phyloP scores from a whole-genome alignment of 1,284 basidiomycete species.

The Cryptococcus sp. region DNA sequence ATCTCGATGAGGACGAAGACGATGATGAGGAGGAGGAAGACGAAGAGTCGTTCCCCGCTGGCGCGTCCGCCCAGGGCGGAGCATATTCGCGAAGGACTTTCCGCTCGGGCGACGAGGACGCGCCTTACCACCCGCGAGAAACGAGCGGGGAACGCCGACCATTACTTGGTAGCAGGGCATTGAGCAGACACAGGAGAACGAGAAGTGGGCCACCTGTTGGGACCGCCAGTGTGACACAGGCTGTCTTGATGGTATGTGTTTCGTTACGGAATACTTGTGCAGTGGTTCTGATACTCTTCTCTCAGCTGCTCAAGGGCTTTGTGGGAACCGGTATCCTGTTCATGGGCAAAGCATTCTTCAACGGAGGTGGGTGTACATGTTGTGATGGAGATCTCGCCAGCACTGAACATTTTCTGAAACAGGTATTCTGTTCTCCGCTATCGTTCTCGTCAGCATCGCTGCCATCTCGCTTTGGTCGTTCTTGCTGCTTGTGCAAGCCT shows the following conservation, averaged over 20 bases:
- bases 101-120: too few relatives aligned
- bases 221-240: constrained; percentile 83
- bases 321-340: constrained; percentile 96
- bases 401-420: constrained; percentile 2
- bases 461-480: constrained; percentile 91
- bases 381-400: neutral
- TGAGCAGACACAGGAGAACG: constrained; percentile 57
- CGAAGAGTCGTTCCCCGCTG: constrained; percentile 27
- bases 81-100: constrained; percentile 3
- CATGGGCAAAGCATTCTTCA: constrained; percentile 95
- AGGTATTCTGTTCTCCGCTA: constrained; percentile 80
- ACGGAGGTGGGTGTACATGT: constrained; percentile 62
- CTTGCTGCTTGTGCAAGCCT: constrained; percentile 84
- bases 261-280: neutral
- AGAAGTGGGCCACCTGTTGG: constrained; percentile 63
- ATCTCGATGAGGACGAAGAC: constrained; percentile 82
- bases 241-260: constrained; percentile 76
- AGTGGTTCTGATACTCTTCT: constrained; percentile 8
- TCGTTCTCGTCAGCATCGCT: constrained; percentile 80
- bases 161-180: constrained; percentile 11
- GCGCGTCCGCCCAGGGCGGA: constrained; percentile 52
- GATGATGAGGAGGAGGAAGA: constrained; percentile 58
- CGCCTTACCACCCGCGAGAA: too few relatives aligned
- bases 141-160: constrained; percentile 5
- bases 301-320: constrained; percentile 86